These are phyloP conservation scores for Taphrina deformans DNA, from an alignment of 1,139 yeast genomes.

Conservation along the genomic window DNA sequence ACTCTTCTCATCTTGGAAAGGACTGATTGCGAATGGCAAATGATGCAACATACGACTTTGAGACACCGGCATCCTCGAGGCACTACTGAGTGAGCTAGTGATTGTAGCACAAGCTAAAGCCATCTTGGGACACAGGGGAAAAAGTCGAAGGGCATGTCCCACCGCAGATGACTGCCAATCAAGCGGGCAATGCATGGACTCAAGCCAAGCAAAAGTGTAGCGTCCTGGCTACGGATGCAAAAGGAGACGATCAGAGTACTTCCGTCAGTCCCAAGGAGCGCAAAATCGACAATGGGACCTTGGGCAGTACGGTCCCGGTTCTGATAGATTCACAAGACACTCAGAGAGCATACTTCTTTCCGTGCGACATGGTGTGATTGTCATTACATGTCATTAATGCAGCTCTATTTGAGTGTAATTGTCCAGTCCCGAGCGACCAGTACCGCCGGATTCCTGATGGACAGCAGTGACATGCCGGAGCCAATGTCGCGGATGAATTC, in stretches of 20 bases:
- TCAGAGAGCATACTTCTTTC: neutral
- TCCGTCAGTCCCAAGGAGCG: neutral
- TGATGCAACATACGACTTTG: no score
- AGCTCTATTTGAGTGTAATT: conserved; percentile 9
- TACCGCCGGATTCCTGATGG: conserved; percentile 59
- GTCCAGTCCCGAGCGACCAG: conserved; percentile 55
- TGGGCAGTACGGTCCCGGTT: neutral
- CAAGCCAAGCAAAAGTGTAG: neutral
- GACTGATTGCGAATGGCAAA: neutral
- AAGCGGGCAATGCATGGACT: neutral
- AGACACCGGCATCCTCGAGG: no score
- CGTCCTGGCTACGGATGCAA: neutral
- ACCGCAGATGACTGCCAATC: neutral
- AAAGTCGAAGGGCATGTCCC: no score
- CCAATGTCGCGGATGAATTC: conserved; percentile 34
- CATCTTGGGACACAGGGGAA: no score
- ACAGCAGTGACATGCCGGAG: conserved; percentile 41
- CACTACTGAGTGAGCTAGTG: no score
- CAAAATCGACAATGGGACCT: neutral
- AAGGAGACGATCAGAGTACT: no score
- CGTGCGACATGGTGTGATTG: neutral
- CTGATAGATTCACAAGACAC: neutral
- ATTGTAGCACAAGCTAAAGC: no score
- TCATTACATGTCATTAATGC: neutral
- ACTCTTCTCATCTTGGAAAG: no score